Base-by-base conservation (phyloP, 345 rosid species). In the Arabis hirsuta region DNA sequence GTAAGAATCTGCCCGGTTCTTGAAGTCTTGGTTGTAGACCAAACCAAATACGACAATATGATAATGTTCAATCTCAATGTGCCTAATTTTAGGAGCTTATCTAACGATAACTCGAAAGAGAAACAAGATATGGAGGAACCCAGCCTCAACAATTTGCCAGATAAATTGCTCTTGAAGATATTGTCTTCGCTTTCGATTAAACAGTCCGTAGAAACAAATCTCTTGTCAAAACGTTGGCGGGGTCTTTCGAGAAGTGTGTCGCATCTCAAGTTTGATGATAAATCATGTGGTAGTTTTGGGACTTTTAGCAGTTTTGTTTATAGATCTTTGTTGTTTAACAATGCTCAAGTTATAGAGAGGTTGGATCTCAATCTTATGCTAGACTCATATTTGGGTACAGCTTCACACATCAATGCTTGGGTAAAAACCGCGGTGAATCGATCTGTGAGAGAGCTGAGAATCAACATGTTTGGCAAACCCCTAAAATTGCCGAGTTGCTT, bases 161-260 rank as follows among this genome's bases (percentile, higher is more conserved):
- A 59, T 50, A 67, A 70, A 12, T 39, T 70, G 74, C 8, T 47
- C 5, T 12, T 70, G 67, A 48, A 50, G 43, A 70, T 70, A 58
- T 31, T 70, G 20, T 27, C 67, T n/a, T 26, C 3, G 8, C 41
- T 70, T 47, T 66, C 50, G 8, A 36, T 56, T 45, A 5, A 26
- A 58, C 29, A 47, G 16, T 14, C 12, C 12, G 16, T 38, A 11
- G 51, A n/a, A 36, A 20, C n/a, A 39, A 4, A 6, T 24, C 9
- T 70, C 39, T 4, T 70, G 27, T 70, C 59, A 47, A 48, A 59
- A 48, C 39, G 58, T 27, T 70, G 74, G 74, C 8, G 6, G 0
- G 12, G 4, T 59, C 41, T 9, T 69, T 46, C 56, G 65, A n/a
- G 46, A 27, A 16, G 56, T 59, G 51, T 9, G 42, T 12, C 59